Base-by-base conservation (phyloP, 2,329 filamentous ascomycete genomes). In the Erysiphe pulchra region DNA sequence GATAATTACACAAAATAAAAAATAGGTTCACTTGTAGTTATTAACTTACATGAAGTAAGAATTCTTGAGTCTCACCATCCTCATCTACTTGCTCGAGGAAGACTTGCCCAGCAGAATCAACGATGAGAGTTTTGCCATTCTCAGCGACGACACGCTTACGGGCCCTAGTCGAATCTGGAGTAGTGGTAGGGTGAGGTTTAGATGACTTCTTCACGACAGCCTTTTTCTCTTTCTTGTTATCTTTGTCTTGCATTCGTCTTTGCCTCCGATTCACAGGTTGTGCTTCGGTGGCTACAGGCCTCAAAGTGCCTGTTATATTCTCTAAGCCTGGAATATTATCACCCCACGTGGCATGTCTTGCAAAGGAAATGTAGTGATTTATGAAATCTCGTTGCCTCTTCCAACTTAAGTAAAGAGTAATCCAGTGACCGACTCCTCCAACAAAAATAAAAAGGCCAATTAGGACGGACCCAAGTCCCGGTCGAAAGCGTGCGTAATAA, bases 401-500 rank as follows among this genome's bases (percentile, higher is more conserved):
- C 77, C 83, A 93, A 63, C 76, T 75, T 66, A 94, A 75, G 62
- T 82, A 76, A 48, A 95, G 68, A 14, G 80, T 78, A 44, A 82
- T 66, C 63, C 94, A 98, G 65, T 98, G 90, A 34, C 81, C 77
- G 30, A 68, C 81, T 50, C 90, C 90, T 47, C 86, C 87, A 45
- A 80, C 73, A 45, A 83, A 73, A 50, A 93, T 60, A 61, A 95
- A 84, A 37, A 92, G 64, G 42, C 87, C 86, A 24, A 78, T 49
- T 45, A 95, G 62, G 41, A 93, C 90, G 13, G 81, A 81, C 48
- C 83, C 84, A 40, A 95, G 67, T 9, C 90, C 90, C 1, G 90
- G 90, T 17, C 90, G 75, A 70, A 87, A 94, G 47, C 90, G 77
- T 56, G 76, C 77, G 67, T 98, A 98, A 70, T 95, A 98, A 71